These are phyloP conservation scores for Xylariales sp. DNA, from an alignment of 2,329 filamentous ascomycete genomes.

Conservation along the genomic window DNA sequence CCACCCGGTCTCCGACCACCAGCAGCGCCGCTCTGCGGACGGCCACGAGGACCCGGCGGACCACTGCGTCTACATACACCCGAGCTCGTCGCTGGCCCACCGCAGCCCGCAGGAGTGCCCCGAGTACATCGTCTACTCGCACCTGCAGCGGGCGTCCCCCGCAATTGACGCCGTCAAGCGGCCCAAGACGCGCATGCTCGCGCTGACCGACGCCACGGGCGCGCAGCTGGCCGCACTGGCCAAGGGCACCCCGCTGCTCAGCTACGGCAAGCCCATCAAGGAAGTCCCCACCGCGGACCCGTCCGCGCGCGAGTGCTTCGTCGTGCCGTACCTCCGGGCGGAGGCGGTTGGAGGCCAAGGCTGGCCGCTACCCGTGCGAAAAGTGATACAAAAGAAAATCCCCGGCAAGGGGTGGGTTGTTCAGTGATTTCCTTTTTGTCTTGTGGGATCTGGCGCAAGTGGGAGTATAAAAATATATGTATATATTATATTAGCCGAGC, in stretches of 20 bases:
- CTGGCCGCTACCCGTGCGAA: slow-evolving; percentile 83
- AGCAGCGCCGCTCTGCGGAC: no score
- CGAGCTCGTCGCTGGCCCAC: slow-evolving; percentile 74
- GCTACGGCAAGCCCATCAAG: slow-evolving; percentile 87
- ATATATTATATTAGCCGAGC: no score
- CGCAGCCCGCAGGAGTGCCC: slow-evolving; percentile 70
- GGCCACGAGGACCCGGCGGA: slow-evolving; percentile 42
- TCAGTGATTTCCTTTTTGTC: slow-evolving; percentile 44
- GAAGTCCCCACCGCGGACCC: slow-evolving; percentile 56
- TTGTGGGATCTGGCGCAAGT: no score
- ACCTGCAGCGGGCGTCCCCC: slow-evolving; percentile 67
- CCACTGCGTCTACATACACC: slow-evolving; percentile 80
- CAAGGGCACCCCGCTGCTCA: slow-evolving; percentile 77
- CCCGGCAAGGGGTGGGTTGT: slow-evolving; percentile 71
- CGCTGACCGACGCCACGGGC: slow-evolving; percentile 74
- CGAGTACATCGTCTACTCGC: slow-evolving; percentile 80
- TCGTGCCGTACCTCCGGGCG: slow-evolving; percentile 71
- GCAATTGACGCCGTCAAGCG: slow-evolving; percentile 47
- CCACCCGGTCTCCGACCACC: slow-evolving; percentile 63
- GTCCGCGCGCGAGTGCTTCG: slow-evolving; percentile 69
- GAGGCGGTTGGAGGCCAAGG: slow-evolving; percentile 64
- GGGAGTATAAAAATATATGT: no score
- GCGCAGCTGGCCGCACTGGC: slow-evolving; percentile 74
- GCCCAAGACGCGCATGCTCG: slow-evolving; percentile 80
- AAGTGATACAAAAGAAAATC: slow-evolving; percentile 75